Percentiles rank a stretch among this genome's conserved stretches.
These are phyloP conservation scores for Saccharata proteae DNA, from an alignment of 2,329 filamentous ascomycete genomes.

Conservation along the genomic window DNA sequence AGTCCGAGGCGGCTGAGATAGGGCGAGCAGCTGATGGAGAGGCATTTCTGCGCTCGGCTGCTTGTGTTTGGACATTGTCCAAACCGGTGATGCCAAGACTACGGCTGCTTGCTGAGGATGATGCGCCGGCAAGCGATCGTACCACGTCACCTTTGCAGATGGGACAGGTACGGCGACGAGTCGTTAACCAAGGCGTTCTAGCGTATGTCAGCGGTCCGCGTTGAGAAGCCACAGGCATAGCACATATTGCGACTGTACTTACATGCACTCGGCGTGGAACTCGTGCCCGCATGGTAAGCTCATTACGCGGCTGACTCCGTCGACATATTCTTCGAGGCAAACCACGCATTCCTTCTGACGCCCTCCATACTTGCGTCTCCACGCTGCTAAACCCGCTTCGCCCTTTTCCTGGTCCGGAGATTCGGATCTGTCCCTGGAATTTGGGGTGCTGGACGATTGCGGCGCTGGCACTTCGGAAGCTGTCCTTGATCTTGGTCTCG, in stretches of 20 bases:
- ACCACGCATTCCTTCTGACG: slow-evolving; percentile 83
- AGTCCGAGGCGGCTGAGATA: too few relatives aligned
- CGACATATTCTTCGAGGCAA: slow-evolving; percentile 90
- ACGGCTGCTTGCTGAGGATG: too few relatives aligned
- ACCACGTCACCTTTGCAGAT: slow-evolving; percentile 99
- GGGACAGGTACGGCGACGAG: slow-evolving; percentile 87
- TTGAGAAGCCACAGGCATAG: too few relatives aligned
- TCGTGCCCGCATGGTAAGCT: slow-evolving; percentile 94
- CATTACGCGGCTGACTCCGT: slow-evolving; percentile 92
- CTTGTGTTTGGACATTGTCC: too few relatives aligned
- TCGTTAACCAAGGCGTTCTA: slow-evolving; percentile 94
- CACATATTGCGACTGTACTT: slow-evolving; percentile 34
- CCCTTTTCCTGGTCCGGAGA: slow-evolving; percentile 40
- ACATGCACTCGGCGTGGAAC: slow-evolving; percentile 98
- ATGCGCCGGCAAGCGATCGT: slow-evolving; percentile 26
- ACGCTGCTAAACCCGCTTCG: slow-evolving; percentile 36
- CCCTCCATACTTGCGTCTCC: slow-evolving; percentile 48
- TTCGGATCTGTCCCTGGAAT: slow-evolving; percentile 12
- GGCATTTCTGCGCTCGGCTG: too few relatives aligned
- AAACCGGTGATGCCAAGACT: too few relatives aligned
- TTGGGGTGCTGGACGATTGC: slow-evolving; percentile 17
- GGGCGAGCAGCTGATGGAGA: slow-evolving; percentile 4
- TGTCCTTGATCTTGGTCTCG: slow-evolving; percentile 53
- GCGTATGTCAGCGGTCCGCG: slow-evolving; percentile 4
- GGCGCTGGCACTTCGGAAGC: slow-evolving; percentile 45